These are phyloP conservation scores for Kwoniella newhampshirensis DNA, from an alignment of 768 basidiomycete species.

Conservation along the genomic window DNA sequence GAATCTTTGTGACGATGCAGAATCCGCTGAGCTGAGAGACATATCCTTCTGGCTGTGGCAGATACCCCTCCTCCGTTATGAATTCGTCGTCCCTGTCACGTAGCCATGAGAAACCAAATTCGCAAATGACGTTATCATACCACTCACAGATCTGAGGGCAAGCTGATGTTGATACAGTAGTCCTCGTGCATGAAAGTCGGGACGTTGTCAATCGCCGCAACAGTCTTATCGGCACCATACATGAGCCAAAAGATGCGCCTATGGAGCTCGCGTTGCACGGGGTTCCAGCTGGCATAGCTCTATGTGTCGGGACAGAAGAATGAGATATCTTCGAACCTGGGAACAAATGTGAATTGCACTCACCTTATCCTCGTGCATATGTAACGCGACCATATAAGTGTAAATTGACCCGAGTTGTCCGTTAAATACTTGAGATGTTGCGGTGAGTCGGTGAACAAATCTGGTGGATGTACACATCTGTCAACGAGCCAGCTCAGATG, in stretches of 20 bases:
- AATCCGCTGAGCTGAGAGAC: constrained; percentile 82
- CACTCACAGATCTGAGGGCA: constrained; percentile 47
- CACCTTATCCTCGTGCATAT: constrained; percentile 25
- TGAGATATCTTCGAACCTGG: neutral
- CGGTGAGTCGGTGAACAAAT: neutral
- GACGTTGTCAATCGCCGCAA: constrained; percentile 57
- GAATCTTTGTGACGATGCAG: constrained; percentile 77
- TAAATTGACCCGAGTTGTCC: constrained; percentile 4
- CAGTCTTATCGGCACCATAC: constrained; percentile 88
- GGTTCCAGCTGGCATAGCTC: constrained; percentile 76
- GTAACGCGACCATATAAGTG: constrained; percentile 7
- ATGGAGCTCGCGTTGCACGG: constrained; percentile 84
- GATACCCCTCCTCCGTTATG: constrained; percentile 78
- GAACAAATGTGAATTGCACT: constrained; percentile 1
- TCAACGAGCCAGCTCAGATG: no score
- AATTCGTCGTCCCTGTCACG: constrained; percentile 56
- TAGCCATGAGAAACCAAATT: neutral
- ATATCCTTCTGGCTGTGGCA: constrained; percentile 83
- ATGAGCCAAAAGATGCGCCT: constrained; percentile 84
- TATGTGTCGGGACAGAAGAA: constrained; percentile 66
- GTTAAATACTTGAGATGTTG: neutral
- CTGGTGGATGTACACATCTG: no score
- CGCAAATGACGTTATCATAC: neutral
- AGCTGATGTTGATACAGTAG: constrained; percentile 62
- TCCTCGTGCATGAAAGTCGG: constrained; percentile 63